A percentile compares a stretch with the other conserved stretches of the same genome.
These are phyloP conservation scores for Chondrus crispus DNA, from an alignment of 23 red algal species.

Conservation along the genomic window DNA sequence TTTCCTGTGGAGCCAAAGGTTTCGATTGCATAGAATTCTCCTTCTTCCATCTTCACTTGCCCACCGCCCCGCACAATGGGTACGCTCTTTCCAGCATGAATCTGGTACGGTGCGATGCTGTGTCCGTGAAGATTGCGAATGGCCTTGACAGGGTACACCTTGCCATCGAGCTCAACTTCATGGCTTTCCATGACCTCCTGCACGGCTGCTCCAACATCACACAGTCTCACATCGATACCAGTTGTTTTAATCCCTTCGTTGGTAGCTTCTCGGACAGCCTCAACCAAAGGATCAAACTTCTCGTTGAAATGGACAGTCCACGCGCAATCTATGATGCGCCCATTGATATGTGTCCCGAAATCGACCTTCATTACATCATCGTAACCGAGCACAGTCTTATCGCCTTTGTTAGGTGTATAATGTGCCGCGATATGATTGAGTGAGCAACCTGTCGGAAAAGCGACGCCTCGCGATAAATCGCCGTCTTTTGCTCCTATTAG, in stretches of 20 bases:
- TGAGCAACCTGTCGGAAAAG: constrained; percentile 98
- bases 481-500: constrained; percentile 82
- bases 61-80: constrained; percentile 95
- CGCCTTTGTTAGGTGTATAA: constrained; percentile 98
- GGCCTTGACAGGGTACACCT: constrained; percentile 77
- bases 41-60: constrained; percentile 93
- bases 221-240: constrained; percentile 96
- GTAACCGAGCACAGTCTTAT: constrained; percentile 82
- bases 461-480: constrained; percentile 81
- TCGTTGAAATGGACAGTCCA: constrained; percentile 95
- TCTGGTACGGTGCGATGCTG: constrained; percentile 95
- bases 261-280: constrained; percentile 89
- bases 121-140: constrained; percentile 97
- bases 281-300: constrained; percentile 82
- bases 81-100: constrained; percentile 98
- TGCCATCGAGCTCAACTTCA: constrained; percentile 96
- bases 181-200: constrained; percentile 99
- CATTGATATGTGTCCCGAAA: constrained; percentile 96
- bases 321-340: constrained; percentile 96
- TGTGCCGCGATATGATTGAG: constrained; percentile 99
- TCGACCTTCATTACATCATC: constrained; percentile 99
- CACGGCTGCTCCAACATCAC: constrained; percentile 91
- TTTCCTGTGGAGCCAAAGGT: constrained; percentile 98
- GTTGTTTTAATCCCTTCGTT: constrained; percentile 85
- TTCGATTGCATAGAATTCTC: constrained; percentile 99